phyloP scores from a whole-genome alignment of 1,284 basidiomycete species.

The Pseudozyma pruni region DNA sequence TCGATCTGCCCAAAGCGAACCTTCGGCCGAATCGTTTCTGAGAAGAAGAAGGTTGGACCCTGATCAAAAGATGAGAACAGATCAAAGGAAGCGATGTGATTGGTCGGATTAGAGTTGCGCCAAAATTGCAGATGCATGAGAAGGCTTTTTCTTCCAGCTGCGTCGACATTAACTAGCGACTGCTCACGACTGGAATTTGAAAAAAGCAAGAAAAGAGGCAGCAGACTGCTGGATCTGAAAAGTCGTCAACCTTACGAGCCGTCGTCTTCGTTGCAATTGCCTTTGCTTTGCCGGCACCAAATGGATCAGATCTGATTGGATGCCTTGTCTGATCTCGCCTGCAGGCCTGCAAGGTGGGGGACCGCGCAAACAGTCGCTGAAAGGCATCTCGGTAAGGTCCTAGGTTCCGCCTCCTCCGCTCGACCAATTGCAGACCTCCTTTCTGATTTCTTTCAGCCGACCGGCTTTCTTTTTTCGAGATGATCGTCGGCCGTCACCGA shows the following conservation, averaged over 20 bases:
- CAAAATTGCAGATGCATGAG: constrained; percentile 7
- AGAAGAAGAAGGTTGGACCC: constrained; percentile 17
- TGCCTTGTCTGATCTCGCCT: background rate
- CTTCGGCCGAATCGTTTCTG: constrained; percentile 25
- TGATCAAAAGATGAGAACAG: constrained; percentile 11
- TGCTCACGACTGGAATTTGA: constrained; percentile 2
- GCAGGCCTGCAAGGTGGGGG: constrained; percentile 5
- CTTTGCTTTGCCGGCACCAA: constrained; percentile 6
- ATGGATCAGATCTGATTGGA: constrained; percentile 49
- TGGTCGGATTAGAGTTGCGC: constrained; percentile 43
- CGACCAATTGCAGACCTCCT: constrained; percentile 23
- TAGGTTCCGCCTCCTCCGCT: constrained; percentile 12
- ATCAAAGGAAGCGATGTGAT: constrained; percentile 34
- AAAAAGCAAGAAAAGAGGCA: background rate
- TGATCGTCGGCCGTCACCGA: background rate
- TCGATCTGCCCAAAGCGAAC: constrained; percentile 2
- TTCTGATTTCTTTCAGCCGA: background rate
- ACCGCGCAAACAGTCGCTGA: background rate
- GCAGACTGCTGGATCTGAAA: constrained; percentile 20
- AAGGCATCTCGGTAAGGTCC: constrained; percentile 14
- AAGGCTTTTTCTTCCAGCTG: background rate
- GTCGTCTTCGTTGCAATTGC: too few species aligned
- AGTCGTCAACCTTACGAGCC: constrained; percentile 12
- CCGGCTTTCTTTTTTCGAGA: background rate
- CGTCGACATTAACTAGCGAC: constrained; percentile 15